Evolutionary conservation across 192 early-diverging fungal species (phyloP).

Genomic region (Coemansia sp.): DNA sequence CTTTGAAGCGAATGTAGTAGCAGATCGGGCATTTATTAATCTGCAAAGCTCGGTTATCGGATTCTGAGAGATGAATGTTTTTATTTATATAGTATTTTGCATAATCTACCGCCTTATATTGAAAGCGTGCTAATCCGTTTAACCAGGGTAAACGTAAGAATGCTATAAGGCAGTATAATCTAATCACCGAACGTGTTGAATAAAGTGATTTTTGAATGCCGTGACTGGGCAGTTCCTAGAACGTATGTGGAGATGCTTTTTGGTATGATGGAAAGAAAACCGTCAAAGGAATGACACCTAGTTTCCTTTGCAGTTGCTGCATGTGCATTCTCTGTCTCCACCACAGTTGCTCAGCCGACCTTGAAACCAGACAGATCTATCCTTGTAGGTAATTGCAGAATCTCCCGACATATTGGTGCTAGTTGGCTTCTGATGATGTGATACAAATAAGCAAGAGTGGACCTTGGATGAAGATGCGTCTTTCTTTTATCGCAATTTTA

Average conservation of each 20-base stretch:
- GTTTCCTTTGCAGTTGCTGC: conserved; percentile 40
- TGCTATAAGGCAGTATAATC: too few species aligned
- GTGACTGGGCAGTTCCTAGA: background rate
- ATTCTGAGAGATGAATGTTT: too few species aligned
- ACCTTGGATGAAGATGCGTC: background rate
- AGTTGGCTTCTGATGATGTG: background rate
- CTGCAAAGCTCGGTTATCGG: too few species aligned
- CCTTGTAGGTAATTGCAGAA: conserved; percentile 11
- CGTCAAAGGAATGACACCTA: background rate
- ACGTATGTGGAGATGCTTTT: background rate
- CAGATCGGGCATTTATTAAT: too few species aligned
- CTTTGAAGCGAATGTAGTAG: too few species aligned
- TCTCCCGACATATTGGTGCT: background rate
- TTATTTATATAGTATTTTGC: too few species aligned
- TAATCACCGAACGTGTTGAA: too few species aligned
- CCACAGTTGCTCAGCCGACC: conserved; percentile 29
- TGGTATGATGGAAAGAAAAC: background rate
- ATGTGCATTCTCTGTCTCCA: conserved; percentile 45
- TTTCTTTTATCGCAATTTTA: too few species aligned
- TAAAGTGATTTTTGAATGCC: too few species aligned
- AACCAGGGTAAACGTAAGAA: too few species aligned
- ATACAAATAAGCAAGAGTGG: background rate
- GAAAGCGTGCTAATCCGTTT: too few species aligned
- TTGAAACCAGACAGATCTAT: conserved; percentile 26
- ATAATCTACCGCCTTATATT: too few species aligned